phyloP scores from a whole-genome alignment of 345 rosid genomes.

The Eucalyptus pauciflora region DNA sequence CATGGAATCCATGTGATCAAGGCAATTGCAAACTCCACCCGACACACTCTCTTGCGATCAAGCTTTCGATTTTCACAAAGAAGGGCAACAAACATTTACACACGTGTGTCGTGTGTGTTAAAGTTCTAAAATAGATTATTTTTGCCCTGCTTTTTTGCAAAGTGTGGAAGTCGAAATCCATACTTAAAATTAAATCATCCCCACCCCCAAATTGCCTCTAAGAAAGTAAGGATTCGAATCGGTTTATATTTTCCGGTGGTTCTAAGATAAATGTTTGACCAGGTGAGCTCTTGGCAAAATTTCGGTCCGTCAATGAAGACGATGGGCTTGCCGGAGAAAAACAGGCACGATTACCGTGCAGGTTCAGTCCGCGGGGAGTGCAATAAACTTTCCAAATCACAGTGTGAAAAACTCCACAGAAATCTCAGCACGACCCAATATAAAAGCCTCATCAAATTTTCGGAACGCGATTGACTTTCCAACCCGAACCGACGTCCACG shows the following conservation, averaged over 20 bases:
- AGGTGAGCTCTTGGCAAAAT: neutral
- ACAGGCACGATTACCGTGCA: neutral
- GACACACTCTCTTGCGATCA: fast-evolving
- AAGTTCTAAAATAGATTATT: fast-evolving
- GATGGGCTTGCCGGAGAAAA: neutral
- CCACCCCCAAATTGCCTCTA: fast-evolving
- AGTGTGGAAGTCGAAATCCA: fast-evolving
- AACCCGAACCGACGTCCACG: neutral
- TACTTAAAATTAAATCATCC: fast-evolving
- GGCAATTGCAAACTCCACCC: fast-evolving
- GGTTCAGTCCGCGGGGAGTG: too few relatives aligned
- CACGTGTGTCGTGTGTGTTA: too few relatives aligned
- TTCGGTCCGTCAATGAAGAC: neutral
- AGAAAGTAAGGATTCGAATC: too few relatives aligned
- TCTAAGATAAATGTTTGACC: neutral
- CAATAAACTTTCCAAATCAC: too few relatives aligned
- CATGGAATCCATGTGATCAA: fast-evolving
- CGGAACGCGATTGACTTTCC: neutral
- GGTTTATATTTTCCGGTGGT: too few relatives aligned
- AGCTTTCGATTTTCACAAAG: neutral
- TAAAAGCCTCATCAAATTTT: neutral
- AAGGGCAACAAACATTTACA: neutral
- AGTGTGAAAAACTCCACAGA: too few relatives aligned
- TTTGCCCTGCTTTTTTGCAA: too few relatives aligned
- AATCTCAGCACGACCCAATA: neutral